Base-by-base conservation (phyloP, 2,329 filamentous ascomycete genomes). In the Dactylellina leptospora region DNA sequence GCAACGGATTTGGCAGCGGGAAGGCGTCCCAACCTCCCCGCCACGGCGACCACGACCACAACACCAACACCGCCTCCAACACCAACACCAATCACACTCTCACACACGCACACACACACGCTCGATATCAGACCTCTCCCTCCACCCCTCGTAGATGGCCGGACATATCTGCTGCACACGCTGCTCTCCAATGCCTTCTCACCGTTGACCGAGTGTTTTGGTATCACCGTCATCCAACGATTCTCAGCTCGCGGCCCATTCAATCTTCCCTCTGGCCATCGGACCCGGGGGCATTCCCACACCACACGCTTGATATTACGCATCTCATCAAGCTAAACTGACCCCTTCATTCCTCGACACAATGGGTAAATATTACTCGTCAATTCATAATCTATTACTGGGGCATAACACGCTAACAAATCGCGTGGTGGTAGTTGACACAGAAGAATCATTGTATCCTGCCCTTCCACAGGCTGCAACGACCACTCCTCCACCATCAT, bases 401-500 rank as follows among this genome's bases (percentile, higher is more conserved):
- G n/a, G n/a, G n/a, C n/a, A n/a, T n/a, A n/a, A n/a, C n/a, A n/a
- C n/a, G n/a, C n/a, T n/a, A n/a, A n/a, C n/a, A n/a, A n/a, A n/a
- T n/a, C n/a, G n/a, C n/a, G n/a, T n/a, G n/a, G n/a, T n/a, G n/a
- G n/a, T n/a, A 71, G 66, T 47, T 20, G 45, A 60, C 30, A 25
- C 54, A 22, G 68, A 51, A 27, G 68, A 60, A 16, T 40, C 51
- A 25, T 59, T 72, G 36, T 64, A 60, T 20, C 68, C 68, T 54
- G 45, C 47, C 20, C 38, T 63, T 5, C 68, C 68, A 45, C 59
- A 63, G 59, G 53, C 48, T 47, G 53, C 48, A 6, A 44, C 55
- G 30, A 72, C 68, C 42, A 64, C 68, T 11, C 68, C 68, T 16
- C 68, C 68, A 18, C 68, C 68, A 10, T 63, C 68, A n/a, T 63